These are phyloP conservation scores for Aphanomyces astaci DNA, from an alignment of 352 stramenopile genomes.

Conservation along the genomic window DNA sequence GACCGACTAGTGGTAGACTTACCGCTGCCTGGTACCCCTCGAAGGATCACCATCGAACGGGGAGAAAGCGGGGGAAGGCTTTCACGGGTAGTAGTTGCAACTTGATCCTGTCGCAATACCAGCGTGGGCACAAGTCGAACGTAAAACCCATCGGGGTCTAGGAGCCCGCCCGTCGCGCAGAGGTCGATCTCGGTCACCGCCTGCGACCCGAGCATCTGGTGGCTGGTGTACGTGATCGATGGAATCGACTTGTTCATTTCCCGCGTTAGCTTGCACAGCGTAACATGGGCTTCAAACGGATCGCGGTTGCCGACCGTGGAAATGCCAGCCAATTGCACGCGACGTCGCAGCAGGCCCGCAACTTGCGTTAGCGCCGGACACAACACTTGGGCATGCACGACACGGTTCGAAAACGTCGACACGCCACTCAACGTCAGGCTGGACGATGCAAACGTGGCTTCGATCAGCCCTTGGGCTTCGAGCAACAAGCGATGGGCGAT, in stretches of 20 bases:
- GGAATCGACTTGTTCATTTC: not conserved
- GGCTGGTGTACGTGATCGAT: not conserved
- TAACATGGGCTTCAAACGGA: slow-evolving; percentile 13
- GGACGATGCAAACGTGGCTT: not conserved
- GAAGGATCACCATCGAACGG: slow-evolving; percentile 1
- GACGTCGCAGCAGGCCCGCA: not conserved
- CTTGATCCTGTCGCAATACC: not conserved
- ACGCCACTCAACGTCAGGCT: not conserved
- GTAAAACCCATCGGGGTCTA: slow-evolving; percentile 13
- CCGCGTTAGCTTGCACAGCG: slow-evolving; percentile 9
- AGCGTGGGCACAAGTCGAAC: not conserved
- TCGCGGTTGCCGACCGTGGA: slow-evolving; percentile 15
- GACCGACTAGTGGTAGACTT: not conserved
- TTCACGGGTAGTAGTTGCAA: not conserved
- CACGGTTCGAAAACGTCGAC: slow-evolving; percentile 6
- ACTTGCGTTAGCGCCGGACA: not conserved
- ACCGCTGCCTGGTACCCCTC: slow-evolving; percentile 14
- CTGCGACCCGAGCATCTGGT: not conserved
- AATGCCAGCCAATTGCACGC: not conserved
- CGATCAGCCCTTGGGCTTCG: slow-evolving; percentile 1
- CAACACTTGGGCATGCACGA: slow-evolving; percentile 2
- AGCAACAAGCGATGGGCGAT: not conserved
- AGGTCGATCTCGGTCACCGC: not conserved
- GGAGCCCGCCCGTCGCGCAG: not conserved
- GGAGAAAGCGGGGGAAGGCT: not conserved